phyloP scores from a whole-genome alignment of 805 yeast species.

The Cyberlindnera amylophila region DNA sequence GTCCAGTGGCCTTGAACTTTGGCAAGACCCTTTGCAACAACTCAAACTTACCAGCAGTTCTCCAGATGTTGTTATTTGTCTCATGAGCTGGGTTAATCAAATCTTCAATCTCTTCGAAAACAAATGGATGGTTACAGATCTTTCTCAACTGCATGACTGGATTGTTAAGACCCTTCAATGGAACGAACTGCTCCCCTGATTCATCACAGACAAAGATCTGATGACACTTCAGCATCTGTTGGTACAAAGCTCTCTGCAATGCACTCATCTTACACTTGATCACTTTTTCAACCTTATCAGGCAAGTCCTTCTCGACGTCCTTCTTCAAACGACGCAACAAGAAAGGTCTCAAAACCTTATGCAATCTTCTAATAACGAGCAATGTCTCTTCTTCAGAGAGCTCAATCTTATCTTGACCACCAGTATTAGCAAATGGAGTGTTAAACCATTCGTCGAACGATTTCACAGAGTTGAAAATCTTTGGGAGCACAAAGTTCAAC shows the following conservation, averaged over 20 bases:
- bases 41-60: slow-evolving; percentile 80
- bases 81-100: slow-evolving; percentile 58
- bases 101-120: slow-evolving; percentile 76
- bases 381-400: slow-evolving; percentile 83
- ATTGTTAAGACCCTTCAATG: slow-evolving; percentile 74
- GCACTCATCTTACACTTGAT: slow-evolving; percentile 76
- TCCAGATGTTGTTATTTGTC: slow-evolving; percentile 67
- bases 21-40: slow-evolving; percentile 71
- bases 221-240: slow-evolving; percentile 74
- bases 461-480: slow-evolving; percentile 79
- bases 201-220: slow-evolving; percentile 64
- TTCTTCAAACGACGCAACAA: slow-evolving; percentile 77
- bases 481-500: slow-evolving; percentile 76
- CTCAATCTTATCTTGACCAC: slow-evolving; percentile 75
- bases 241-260: slow-evolving; percentile 64
- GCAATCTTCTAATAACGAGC: slow-evolving; percentile 78
- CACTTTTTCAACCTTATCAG: slow-evolving; percentile 80
- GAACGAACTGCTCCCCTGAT: slow-evolving; percentile 47
- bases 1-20: slow-evolving; percentile 69
- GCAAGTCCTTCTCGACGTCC: slow-evolving; percentile 83
- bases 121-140: slow-evolving; percentile 85
- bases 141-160: slow-evolving; percentile 83
- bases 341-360: slow-evolving; percentile 82
- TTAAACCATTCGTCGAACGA: slow-evolving; percentile 89
- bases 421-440: slow-evolving; percentile 84